Evolutionary conservation across 2,329 filamentous ascomycete species (phyloP).

Genomic region (Lecanosticta acicola): DNA sequence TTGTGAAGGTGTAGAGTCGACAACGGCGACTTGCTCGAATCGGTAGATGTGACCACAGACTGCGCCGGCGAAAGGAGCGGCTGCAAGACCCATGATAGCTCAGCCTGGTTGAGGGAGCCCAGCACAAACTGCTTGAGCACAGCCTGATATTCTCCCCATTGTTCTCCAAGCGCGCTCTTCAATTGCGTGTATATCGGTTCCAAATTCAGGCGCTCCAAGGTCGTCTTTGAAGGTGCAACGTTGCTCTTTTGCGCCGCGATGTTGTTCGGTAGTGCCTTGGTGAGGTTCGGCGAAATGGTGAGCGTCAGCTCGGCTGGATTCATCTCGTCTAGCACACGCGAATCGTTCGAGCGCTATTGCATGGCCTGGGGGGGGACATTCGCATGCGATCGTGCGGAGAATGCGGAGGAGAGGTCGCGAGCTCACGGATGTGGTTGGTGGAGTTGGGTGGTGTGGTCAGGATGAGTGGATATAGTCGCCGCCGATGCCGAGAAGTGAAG

Average conservation of each 20-base stretch:
- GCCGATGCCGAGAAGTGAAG: too few species aligned
- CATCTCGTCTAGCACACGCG: slow-evolving; percentile 19
- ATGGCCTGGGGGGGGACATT: slow-evolving; percentile 9
- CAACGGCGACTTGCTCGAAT: slow-evolving; percentile 15
- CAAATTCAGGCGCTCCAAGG: slow-evolving; percentile 56
- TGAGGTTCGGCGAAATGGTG: slow-evolving; percentile 19
- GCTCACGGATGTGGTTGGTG: neutral
- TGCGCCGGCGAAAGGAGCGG: slow-evolving; percentile 50
- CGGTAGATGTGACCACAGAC: slow-evolving; percentile 27
- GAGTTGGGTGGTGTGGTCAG: too few species aligned
- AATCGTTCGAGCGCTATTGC: slow-evolving; percentile 11
- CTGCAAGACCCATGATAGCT: slow-evolving; percentile 53
- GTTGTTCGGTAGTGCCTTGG: slow-evolving; percentile 23
- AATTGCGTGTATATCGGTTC: slow-evolving; percentile 59
- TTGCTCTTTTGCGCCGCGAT: slow-evolving; percentile 30
- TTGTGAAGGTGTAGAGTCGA: slow-evolving; percentile 53
- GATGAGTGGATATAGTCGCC: too few species aligned
- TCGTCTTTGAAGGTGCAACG: slow-evolving; percentile 26
- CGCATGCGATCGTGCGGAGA: slow-evolving; percentile 6
- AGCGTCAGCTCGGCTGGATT: slow-evolving; percentile 32
- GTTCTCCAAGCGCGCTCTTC: slow-evolving; percentile 54
- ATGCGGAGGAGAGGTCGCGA: neutral
- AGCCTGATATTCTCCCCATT: slow-evolving; percentile 57
- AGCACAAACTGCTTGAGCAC: slow-evolving; percentile 51
- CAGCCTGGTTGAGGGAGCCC: slow-evolving; percentile 50